Base-by-base conservation (phyloP, 495 filamentous ascomycete species). In the Echria macrotheca region DNA sequence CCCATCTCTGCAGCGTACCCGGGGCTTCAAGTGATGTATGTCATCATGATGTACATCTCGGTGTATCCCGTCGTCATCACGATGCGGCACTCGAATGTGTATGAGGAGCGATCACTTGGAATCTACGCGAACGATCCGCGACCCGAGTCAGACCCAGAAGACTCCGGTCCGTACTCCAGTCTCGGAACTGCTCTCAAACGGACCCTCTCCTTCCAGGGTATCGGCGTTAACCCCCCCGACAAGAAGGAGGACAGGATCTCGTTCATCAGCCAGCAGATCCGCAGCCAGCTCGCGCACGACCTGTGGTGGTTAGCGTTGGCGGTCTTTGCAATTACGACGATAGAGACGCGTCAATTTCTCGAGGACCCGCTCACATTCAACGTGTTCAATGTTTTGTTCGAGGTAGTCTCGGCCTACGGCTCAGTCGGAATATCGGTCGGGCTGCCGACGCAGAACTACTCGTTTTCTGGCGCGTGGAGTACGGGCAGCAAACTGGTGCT, bases 21-120 rank as follows among this genome's bases (percentile, higher is more conserved):
- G 46, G 81, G 81, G 2, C 69, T 94, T 1, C 84, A 90, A 52
- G 75, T 89, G 12, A 71, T 93, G 18, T 95, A 95, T 63, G 80
- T 89, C n/a, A 77, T 91, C 19, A 94, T 93, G 88, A 95, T 94
- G 87, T 95, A 91, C 64, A 86, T 90, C 54, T 82, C 86, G 17
- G 76, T 83, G 12, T 87, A 84, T 54, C 86, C 86, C 0, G 84
- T 88, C 24, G 84, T 85, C 14, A 87, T 90, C 52, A 83, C 77
- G 11, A 79, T 89, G 58, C 74, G 86, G 10, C 71, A 77, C 23
- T 79, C 77, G 19, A 84, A 84, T 53, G 75, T 78, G 4, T 84
- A 83, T 50, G 81, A 84, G 57, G 85, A 89, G 62, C 77, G 76
- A 5, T 75, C 74, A 1, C 71, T 88, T 1, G 84, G 85, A n/a